Base-by-base conservation (phyloP, 2,329 filamentous ascomycete species). In the Aspergillus sp. region DNA sequence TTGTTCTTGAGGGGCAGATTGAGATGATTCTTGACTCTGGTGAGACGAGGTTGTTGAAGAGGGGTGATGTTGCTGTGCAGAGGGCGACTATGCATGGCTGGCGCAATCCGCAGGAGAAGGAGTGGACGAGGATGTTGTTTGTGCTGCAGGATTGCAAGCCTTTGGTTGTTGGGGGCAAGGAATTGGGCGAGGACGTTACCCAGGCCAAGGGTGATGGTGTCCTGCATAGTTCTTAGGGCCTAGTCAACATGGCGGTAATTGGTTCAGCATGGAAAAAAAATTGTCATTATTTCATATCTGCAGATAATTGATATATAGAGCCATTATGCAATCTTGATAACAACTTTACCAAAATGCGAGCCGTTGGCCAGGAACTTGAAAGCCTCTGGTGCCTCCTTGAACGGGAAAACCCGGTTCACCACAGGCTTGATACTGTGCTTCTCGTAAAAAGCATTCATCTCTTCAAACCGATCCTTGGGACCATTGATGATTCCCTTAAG, bases 401-500 rank as follows among this genome's bases (percentile, higher is more conserved):
- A 76, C 12, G 75, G 70, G 66, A 85, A 86, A 3, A 81, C 74
- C 65, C 80, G 81, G 60, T 85, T 82, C 8, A 86, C 78, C 7
- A 85, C 72, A 0, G 74, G 74, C 9, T 62, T 66, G 20, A 77
- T 68, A 49, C 65, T 56, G 17, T 72, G 68, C 52, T 58, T 58
- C 51, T 74, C 69, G 30, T 71, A 73, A 60, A 75, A 76, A 1
- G 42, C 56, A 11, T 71, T 48, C 69, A 75, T 70, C 54, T 76
- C 73, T 60, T 76, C 72, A 38, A 76, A 81, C 41, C 80, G 73
- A 60, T 85, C 82, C 61, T 78, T 80, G 0, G 86, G 85, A 0
- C 86, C 87, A 68, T 88, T 88, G 26, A 88, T 64, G 6, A 89
- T 81, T 0, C 87, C 81, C 68, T 82, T 83, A 7, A 84, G 65